Conservation (phyloP, 257 asterid genomes). For the Haberlea rhodopensis region DNA sequence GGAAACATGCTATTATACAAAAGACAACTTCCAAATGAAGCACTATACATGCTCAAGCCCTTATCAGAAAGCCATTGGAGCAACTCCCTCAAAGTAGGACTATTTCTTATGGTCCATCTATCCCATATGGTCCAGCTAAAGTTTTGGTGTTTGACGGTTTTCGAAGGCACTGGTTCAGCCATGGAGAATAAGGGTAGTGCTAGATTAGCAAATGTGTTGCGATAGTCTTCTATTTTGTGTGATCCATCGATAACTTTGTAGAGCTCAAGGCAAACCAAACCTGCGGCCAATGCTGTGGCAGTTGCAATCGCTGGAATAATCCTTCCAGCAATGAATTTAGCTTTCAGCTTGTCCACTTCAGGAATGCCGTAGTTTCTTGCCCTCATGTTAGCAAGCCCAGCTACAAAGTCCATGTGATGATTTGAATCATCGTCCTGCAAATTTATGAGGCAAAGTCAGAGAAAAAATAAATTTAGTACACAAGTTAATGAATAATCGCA, state of each 20-base stretch:
- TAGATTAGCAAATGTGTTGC: conserved; percentile 84
- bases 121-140: conserved; percentile 97
- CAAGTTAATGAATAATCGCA: too few relatives aligned
- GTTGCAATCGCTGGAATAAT: conserved; percentile 94
- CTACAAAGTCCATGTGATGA: conserved; percentile 85
- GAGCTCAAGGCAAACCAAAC: conserved; percentile 84
- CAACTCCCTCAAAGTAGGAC: conserved; percentile 68
- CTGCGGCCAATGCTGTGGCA: conserved; percentile 76
- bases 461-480: background rate
- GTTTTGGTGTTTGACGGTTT: conserved; percentile 60
- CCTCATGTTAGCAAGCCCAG: conserved; percentile 96
- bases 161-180: conserved; percentile 83
- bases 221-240: conserved; percentile 83
- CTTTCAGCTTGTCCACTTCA: conserved; percentile 84
- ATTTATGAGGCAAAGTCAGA: conserved; percentile 2
- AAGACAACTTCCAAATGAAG: conserved; percentile 78
- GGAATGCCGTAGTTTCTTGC: conserved; percentile 89
- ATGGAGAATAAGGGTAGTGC: conserved; percentile 88
- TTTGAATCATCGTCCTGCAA: conserved; percentile 86
- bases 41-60: conserved; percentile 76
- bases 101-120: conserved; percentile 62
- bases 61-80: conserved; percentile 73
- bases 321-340: conserved; percentile 89
- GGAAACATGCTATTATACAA: conserved; percentile 82
- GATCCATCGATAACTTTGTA: conserved; percentile 73